Evolutionary conservation across 257 asterid species (phyloP).

Genomic region (Petrea volubilis): DNA sequence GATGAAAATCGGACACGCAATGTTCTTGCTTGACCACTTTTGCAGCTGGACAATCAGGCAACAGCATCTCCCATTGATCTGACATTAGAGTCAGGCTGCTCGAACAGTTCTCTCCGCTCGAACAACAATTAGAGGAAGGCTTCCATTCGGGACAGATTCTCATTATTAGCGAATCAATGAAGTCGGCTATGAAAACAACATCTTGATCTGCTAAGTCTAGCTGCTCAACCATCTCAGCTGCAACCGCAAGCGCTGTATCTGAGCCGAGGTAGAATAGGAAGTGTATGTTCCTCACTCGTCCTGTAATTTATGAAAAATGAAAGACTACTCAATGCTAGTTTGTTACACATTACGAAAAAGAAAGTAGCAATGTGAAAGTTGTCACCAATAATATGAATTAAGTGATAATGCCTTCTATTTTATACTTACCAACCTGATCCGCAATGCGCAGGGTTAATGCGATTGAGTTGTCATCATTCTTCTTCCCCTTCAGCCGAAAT

Average conservation of each 20-base stretch:
- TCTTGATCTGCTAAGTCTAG: slow-evolving; percentile 67
- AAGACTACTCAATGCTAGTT: slow-evolving; percentile 4
- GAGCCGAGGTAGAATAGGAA: slow-evolving; percentile 58
- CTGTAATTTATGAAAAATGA: slow-evolving; percentile 32
- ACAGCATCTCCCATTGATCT: slow-evolving; percentile 28
- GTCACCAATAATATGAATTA: too few relatives aligned
- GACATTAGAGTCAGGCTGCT: slow-evolving; percentile 25
- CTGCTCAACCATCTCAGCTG: slow-evolving; percentile 86
- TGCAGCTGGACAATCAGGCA: slow-evolving; percentile 25
- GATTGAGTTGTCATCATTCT: slow-evolving; percentile 51
- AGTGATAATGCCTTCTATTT: too few relatives aligned
- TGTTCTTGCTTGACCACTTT: slow-evolving; percentile 20
- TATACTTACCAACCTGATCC: slow-evolving; percentile 48
- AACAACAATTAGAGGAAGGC: slow-evolving; percentile 38
- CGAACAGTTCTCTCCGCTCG: slow-evolving; percentile 33
- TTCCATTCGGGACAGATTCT: slow-evolving; percentile 59
- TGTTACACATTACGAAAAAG: too few relatives aligned
- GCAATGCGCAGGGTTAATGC: slow-evolving; percentile 58
- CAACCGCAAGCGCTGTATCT: slow-evolving; percentile 73
- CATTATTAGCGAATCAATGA: slow-evolving; percentile 55
- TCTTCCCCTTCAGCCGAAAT: slow-evolving; percentile 62
- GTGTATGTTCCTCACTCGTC: slow-evolving; percentile 53
- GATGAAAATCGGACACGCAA: slow-evolving; percentile 1
- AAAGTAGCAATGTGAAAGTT: too few relatives aligned
- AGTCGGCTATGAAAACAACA: slow-evolving; percentile 69